Conservation (phyloP, 345 rosid species). For the Eucalyptus globulus region DNA sequence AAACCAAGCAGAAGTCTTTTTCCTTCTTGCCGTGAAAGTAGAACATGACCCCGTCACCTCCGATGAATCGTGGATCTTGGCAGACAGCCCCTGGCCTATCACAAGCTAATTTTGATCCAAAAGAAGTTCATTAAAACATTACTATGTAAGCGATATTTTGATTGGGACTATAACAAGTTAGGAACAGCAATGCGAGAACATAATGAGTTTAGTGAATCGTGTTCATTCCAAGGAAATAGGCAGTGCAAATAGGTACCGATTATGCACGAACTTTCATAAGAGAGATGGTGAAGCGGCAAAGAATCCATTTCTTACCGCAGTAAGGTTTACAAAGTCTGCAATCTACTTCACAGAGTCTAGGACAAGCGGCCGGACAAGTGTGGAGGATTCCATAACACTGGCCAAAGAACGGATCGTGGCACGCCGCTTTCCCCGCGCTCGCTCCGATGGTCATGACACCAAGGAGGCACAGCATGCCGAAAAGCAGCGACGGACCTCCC, state of each 20-base stretch:
- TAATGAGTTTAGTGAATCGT: background rate
- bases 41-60: conserved; percentile 13
- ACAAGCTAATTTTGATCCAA: background rate
- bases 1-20: conserved; percentile 7
- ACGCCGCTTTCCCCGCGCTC: background rate
- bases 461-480: background rate
- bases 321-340: conserved; percentile 1
- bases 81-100: conserved; percentile 2
- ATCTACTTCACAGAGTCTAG: background rate
- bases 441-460: background rate
- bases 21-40: conserved; percentile 17
- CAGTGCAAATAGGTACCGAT: background rate
- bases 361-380: conserved; percentile 5
- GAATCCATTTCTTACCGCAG: background rate
- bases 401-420: background rate
- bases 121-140: background rate
- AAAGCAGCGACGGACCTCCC: background rate
- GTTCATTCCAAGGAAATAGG: background rate
- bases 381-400: conserved; percentile 3
- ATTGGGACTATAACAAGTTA: background rate
- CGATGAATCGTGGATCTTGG: conserved; percentile 12
- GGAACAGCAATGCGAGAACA: background rate
- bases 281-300: background rate
- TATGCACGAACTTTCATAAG: background rate
- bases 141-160: background rate